phyloP scores from a whole-genome alignment of 2,329 filamentous ascomycete genomes.

The Fusarium solani-melongenae region DNA sequence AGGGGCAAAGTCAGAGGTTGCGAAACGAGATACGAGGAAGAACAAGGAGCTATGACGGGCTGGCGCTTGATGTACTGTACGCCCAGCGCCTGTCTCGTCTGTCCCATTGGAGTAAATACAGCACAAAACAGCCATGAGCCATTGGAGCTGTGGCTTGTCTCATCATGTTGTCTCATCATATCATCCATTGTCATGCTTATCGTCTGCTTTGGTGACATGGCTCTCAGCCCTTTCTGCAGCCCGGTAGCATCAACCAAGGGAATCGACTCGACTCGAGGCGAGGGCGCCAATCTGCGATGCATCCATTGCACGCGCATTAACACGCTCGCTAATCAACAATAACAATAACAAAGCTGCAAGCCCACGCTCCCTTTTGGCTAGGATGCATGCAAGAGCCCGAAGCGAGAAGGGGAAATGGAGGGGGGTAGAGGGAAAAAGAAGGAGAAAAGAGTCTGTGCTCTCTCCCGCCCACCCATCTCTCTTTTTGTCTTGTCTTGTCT shows the following conservation, averaged over 20 bases:
- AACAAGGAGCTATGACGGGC: slow-evolving; percentile 6
- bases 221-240: neutral
- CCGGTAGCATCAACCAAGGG: slow-evolving; percentile 16
- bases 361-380: neutral
- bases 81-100: neutral
- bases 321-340: slow-evolving; percentile 15
- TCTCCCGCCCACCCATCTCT: neutral
- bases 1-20: neutral
- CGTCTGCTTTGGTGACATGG: slow-evolving; percentile 7
- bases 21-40: slow-evolving; percentile 20
- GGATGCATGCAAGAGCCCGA: neutral
- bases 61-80: slow-evolving; percentile 35
- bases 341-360: neutral
- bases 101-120: slow-evolving; percentile 7
- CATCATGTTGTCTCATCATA: slow-evolving; percentile 8
- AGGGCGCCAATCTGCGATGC: slow-evolving; percentile 7
- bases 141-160: slow-evolving; percentile 10
- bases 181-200: slow-evolving; percentile 8
- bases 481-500: neutral
- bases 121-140: neutral
- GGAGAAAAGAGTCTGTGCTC: slow-evolving; percentile 4
- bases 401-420: neutral
- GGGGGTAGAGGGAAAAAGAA: neutral
- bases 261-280: neutral
- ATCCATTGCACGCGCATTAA: slow-evolving; percentile 7